Evolutionary conservation across 108 stramenopile genomes (phyloP).

Genomic region (Cylindrotheca fusiformis): DNA sequence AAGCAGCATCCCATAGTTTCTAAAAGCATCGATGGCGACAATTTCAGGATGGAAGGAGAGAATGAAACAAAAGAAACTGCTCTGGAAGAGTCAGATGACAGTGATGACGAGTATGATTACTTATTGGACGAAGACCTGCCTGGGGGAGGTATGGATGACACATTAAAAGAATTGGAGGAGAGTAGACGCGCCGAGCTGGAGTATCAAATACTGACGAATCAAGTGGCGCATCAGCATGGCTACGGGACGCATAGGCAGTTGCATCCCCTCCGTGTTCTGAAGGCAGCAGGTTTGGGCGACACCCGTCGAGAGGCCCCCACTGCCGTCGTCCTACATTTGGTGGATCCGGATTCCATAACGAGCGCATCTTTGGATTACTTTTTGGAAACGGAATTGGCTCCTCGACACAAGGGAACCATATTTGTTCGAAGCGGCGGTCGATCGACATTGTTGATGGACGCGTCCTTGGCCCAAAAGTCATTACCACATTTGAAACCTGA

Average conservation of each 20-base stretch:
- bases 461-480: conserved; percentile 24
- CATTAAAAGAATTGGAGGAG: conserved; percentile 39
- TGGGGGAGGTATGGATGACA: conserved; percentile 9
- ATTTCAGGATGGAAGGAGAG: conserved; percentile 7
- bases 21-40: conserved; percentile 5
- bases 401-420: conserved; percentile 49
- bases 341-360: conserved; percentile 51
- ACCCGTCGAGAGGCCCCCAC: conserved; percentile 15
- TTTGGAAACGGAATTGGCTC: conserved; percentile 48
- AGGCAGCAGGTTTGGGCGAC: conserved; percentile 49
- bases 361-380: conserved; percentile 75
- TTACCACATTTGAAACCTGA: conserved; percentile 24
- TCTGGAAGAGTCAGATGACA: conserved; percentile 18
- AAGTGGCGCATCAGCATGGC: conserved; percentile 61
- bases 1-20: conserved; percentile 3
- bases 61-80: conserved; percentile 1
- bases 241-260: conserved; percentile 80
- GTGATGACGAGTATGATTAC: conserved; percentile 79
- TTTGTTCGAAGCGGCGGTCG: conserved; percentile 63
- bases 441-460: conserved; percentile 43
- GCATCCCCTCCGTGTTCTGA: conserved; percentile 63
- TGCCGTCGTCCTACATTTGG: conserved; percentile 71
- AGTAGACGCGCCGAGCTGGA: conserved; percentile 64
- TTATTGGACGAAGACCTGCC: conserved; percentile 69
- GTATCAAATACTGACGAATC: conserved; percentile 38